phyloP scores from a whole-genome alignment of 306 rosid species.

The Rosa lucieae region DNA sequence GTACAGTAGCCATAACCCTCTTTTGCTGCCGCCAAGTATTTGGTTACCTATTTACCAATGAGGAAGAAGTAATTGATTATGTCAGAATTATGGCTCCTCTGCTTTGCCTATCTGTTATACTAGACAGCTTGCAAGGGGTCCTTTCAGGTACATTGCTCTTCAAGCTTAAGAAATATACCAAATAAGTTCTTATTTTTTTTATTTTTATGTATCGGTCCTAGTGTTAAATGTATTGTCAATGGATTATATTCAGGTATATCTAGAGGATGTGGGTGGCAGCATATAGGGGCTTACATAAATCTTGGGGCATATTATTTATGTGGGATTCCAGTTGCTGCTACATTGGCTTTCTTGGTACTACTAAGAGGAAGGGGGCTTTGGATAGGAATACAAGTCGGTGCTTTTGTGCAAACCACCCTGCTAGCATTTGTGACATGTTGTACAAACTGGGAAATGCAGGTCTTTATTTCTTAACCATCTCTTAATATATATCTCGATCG shows the following conservation, averaged over 20 bases:
- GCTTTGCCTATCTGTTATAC: slow-evolving; percentile 45
- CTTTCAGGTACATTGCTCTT: slow-evolving; percentile 46
- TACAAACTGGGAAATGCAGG: slow-evolving; percentile 65
- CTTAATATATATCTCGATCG: neutral
- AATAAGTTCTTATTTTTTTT: neutral
- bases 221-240: neutral
- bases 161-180: neutral
- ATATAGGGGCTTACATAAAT: slow-evolving; percentile 63
- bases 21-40: slow-evolving; percentile 47
- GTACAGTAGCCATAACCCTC: slow-evolving; percentile 38
- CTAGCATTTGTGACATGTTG: slow-evolving; percentile 47
- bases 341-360: slow-evolving; percentile 47
- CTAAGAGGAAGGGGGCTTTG: slow-evolving; percentile 67
- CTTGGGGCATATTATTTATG: slow-evolving; percentile 69
- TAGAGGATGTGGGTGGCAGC: slow-evolving; percentile 88
- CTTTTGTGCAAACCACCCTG: slow-evolving; percentile 42
- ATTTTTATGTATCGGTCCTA: neutral
- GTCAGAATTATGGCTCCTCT: slow-evolving; percentile 69
- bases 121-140: slow-evolving; percentile 65
- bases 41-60: slow-evolving; percentile 65
- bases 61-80: slow-evolving; percentile 65
- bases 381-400: slow-evolving; percentile 66
- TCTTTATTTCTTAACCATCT: neutral
- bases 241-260: slow-evolving; percentile 46
- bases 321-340: slow-evolving; percentile 64